Conservation (phyloP, 306 rosid genomes). For the Rubus idaeus region DNA sequence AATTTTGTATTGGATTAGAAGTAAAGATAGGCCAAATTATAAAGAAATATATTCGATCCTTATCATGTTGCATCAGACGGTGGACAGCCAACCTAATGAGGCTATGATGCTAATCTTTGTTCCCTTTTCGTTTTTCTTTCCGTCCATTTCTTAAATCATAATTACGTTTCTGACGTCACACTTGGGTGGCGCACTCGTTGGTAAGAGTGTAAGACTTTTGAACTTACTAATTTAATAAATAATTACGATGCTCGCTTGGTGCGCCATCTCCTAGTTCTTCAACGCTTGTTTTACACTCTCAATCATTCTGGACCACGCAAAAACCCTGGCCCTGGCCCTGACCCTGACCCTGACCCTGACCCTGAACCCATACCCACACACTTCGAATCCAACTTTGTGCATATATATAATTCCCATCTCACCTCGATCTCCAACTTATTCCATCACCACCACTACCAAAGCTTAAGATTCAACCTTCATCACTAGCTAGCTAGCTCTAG, state of each 20-base stretch:
- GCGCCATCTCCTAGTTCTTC: background rate
- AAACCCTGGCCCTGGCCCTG: background rate
- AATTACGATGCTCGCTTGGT: background rate
- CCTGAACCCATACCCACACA: background rate
- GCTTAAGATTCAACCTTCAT: background rate
- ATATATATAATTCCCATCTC: conserved; percentile 2
- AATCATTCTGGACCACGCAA: conserved; percentile 11
- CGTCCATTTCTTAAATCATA: background rate
- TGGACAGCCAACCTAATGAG: too few species aligned
- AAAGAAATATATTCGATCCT: background rate
- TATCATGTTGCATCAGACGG: conserved; percentile 12
- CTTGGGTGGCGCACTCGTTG: conserved; percentile 14
- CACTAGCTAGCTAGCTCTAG: background rate
- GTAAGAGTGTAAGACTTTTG: conserved; percentile 12
- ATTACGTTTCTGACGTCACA: background rate
- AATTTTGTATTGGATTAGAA: conserved; percentile 15
- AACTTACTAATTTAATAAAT: background rate
- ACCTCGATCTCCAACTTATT: background rate
- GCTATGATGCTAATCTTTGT: background rate
- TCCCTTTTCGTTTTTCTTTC: background rate
- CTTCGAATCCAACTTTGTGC: background rate
- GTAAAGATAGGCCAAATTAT: conserved; percentile 10
- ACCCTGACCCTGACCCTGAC: background rate
- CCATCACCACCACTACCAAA: background rate
- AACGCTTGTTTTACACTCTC: background rate